A percentile compares a stretch with the other conserved stretches of the same genome.
Evolutionary conservation across 2,329 filamentous ascomycete genomes (phyloP).

Genomic region (Arthrobotrys conoides): DNA sequence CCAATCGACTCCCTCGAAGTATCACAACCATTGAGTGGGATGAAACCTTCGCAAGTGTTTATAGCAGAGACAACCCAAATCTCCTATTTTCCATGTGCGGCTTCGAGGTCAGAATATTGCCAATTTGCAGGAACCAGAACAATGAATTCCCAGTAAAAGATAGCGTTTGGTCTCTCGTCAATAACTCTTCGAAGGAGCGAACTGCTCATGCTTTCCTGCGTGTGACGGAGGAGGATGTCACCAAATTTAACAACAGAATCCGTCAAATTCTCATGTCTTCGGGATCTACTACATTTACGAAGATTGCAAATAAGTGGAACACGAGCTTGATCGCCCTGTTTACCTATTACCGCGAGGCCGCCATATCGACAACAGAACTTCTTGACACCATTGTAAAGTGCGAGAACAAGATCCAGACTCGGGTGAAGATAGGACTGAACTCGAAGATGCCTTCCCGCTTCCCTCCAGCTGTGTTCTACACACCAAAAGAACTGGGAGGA

Average conservation of each 20-base stretch:
- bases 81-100: conserved; percentile 97
- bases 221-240: conserved; percentile 96
- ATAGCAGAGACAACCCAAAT: conserved; percentile 98
- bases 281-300: conserved; percentile 98
- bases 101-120: conserved; percentile 95
- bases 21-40: conserved; percentile 99
- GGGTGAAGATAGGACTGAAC: conserved; percentile 98
- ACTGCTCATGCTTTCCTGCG: conserved; percentile 98
- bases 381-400: conserved; percentile 99
- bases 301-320: conserved; percentile 99
- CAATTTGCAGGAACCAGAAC: conserved; percentile 93
- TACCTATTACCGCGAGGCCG: conserved; percentile 98
- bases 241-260: conserved; percentile 99
- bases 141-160: conserved; percentile 98
- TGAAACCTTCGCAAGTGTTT: conserved; percentile 97
- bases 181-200: conserved; percentile 96
- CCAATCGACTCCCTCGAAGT: conserved; percentile 93
- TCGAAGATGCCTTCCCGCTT: conserved; percentile 99
- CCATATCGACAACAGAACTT: conserved; percentile 92
- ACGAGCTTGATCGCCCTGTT: conserved; percentile 96
- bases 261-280: conserved; percentile 99
- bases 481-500: conserved; percentile 95
- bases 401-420: conserved; percentile 98
- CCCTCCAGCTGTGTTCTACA: conserved; percentile 98
- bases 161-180: conserved; percentile 96